Base-by-base conservation (phyloP, 371 early-diverging fungal species). In the Rhizomucor pusillus region DNA sequence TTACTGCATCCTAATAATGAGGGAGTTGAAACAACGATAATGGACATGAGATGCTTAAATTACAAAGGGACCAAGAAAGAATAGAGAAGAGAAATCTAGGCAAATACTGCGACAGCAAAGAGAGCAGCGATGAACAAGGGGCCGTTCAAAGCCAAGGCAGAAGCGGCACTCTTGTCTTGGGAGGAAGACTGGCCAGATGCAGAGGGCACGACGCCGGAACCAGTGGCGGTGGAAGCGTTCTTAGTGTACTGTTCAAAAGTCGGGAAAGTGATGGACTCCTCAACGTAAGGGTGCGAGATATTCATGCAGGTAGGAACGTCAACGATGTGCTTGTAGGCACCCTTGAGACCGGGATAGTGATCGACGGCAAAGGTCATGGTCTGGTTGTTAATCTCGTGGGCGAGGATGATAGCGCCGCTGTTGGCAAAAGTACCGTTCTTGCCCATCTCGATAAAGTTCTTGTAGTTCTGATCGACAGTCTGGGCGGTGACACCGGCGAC, bases 371-470 rank as follows among this genome's bases (percentile, higher is more conserved):
- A 41, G 2, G 51, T 39, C 74, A 80, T 77, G 22, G 77, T 77
- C 39, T 50, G 50, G 62, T 80, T 77, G 49, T 73, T 67, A 51
- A 80, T 67, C 67, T 80, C 77, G 62, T 80, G 80, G 47, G 69
- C 39, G 13, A 77, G 58, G 14, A 75, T 73, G 51, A 75, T 66
- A 58, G 66, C 75, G 59, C 71, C 73, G 43, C 41, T 40, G 25
- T 50, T 37, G 37, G 66, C 59, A 55, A 72, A 70, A 18, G 74
- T 72, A 52, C 80, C 80, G 49, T 75, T 70, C 19, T 57, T 62
- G 35, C 80, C 76, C 71, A 72, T 73, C 7, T 50, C 40, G 43
- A 75, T 60, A 51, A 59, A 76, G 35, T 57, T 44, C 22, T 68
- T 43, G 54, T 74, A 75, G 36, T 36, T 67, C 16, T 63, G 45